Evolutionary conservation across 257 asterid species (phyloP), one percentile per base, ranked within the genome.

Genomic region (Forsythia viridissima): DNA sequence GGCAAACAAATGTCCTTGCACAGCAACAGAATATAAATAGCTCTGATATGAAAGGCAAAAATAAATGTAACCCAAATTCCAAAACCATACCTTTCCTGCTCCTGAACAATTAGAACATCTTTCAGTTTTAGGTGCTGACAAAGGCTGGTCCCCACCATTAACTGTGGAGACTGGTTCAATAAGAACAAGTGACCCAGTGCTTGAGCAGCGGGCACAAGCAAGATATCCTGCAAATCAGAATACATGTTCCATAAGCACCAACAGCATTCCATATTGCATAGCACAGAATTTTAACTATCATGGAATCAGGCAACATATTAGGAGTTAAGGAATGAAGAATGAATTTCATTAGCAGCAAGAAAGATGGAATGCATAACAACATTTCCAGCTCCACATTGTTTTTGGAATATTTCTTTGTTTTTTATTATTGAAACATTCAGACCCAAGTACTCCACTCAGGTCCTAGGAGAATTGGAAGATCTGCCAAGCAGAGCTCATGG

Each of bases 151-250:
- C 39, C 87, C 90, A 2, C 89, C 80, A 69, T 83, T 82, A 61
- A 86, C 73, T 30, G 91, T 83, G 11, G 96, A 90, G 82, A 90
- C 89, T 72, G 98, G 98, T 80, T 93, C 93, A 8, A 85, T 85
- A 82, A 92, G 96, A 80, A 94, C 91, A 74, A 92, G 90, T 42
- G 96, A 89, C 37, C 98, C 99, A 38, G 92, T 84, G 84, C 87
- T 91, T 80, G 97, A 86, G 80, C 99, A 94, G 67, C 97, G 95
- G 80, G 99, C 99, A 80, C 99, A 94, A 15, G 99, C 98, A 43
- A 94, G 97, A 86, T 94, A 94, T 74, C 99, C 98, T 94, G 91
- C 77, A 82, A 59, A 66, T 73, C 15, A 34, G 36, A 41, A 68
- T 59, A 77, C 24, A 78, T 70, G 80, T 72, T 61, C 21, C 77